Evolutionary conservation across 176 grass and related monocot genomes (phyloP).

Genomic region (Dendrocalamus sinicus): DNA sequence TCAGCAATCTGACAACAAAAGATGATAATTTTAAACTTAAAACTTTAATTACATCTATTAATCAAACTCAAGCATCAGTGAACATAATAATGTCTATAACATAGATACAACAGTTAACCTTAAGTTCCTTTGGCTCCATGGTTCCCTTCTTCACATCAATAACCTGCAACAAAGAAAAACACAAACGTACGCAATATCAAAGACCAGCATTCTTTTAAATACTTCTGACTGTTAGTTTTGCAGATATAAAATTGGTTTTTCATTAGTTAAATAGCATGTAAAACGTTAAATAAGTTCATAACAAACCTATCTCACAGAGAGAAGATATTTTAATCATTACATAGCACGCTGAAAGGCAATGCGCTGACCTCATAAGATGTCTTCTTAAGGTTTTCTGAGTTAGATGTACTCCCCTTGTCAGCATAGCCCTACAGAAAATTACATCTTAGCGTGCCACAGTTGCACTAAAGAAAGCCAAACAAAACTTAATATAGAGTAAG

Average conservation of each 20-base stretch:
- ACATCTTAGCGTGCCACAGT: slow-evolving; percentile 13
- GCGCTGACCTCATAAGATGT: slow-evolving; percentile 45
- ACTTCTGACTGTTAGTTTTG: background rate
- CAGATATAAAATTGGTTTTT: slow-evolving; percentile 7
- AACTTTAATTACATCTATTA: slow-evolving; percentile 22
- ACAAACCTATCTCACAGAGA: slow-evolving; percentile 19
- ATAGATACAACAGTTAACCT: slow-evolving; percentile 33
- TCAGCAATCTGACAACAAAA: slow-evolving; percentile 34
- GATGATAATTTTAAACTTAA: slow-evolving; percentile 21
- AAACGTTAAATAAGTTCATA: slow-evolving; percentile 9
- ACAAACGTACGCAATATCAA: background rate
- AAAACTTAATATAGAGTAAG: background rate
- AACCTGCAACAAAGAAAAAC: slow-evolving; percentile 40
- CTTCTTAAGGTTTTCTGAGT: slow-evolving; percentile 50
- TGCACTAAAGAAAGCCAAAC: slow-evolving; percentile 18
- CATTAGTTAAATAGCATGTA: slow-evolving; percentile 5
- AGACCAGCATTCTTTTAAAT: background rate
- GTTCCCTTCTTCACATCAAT: slow-evolving; percentile 55
- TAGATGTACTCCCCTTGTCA: slow-evolving; percentile 50
- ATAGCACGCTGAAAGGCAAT: slow-evolving; percentile 24
- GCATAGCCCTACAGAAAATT: slow-evolving; percentile 42
- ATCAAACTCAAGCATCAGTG: slow-evolving; percentile 22
- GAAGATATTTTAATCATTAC: slow-evolving; percentile 14
- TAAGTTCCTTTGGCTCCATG: slow-evolving; percentile 50
- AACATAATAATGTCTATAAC: background rate